Conservation (phyloP, 164 flowering plant species). For the Brasenia schreberi region DNA sequence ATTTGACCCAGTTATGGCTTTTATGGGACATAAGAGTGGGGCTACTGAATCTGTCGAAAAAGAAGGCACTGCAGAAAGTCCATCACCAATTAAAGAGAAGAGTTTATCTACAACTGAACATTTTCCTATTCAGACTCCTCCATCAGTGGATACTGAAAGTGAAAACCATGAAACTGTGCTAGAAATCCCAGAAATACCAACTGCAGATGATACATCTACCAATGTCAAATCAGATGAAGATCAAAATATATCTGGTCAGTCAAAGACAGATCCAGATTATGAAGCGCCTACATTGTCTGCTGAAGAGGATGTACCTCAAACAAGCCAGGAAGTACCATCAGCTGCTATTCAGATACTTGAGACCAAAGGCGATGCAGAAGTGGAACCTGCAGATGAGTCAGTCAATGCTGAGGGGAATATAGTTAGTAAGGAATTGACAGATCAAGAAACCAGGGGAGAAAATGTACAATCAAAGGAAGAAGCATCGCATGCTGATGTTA, state of each 20-base stretch:
- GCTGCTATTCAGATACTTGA: conserved; percentile 11
- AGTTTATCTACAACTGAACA: conserved; percentile 16
- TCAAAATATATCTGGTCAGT: conserved; percentile 8
- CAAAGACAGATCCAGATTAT: background rate
- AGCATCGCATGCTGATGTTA: conserved; percentile 10
- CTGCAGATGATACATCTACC: conserved; percentile 7
- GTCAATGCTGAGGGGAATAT: background rate
- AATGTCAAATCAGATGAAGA: conserved; percentile 12
- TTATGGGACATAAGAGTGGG: conserved; percentile 64
- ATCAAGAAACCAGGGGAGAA: background rate
- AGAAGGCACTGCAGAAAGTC: conserved; percentile 15
- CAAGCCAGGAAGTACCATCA: conserved; percentile 15
- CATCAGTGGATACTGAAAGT: conserved; percentile 19
- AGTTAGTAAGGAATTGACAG: background rate
- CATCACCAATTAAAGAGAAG: conserved; percentile 14
- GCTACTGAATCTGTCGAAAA: conserved; percentile 30
- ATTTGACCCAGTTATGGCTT: conserved; percentile 75
- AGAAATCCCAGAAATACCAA: conserved; percentile 13
- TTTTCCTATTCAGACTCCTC: conserved; percentile 12
- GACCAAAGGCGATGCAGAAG: conserved; percentile 18
- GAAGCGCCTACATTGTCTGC: background rate
- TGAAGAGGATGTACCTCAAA: conserved; percentile 15
- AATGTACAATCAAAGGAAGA: conserved; percentile 8
- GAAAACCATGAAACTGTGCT: conserved; percentile 13
- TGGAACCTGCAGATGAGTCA: conserved; percentile 15